Evolutionary conservation across 2,329 filamentous ascomycete species (phyloP), one percentile per base, ranked within the genome.

Genomic region (Penicillium sp.): DNA sequence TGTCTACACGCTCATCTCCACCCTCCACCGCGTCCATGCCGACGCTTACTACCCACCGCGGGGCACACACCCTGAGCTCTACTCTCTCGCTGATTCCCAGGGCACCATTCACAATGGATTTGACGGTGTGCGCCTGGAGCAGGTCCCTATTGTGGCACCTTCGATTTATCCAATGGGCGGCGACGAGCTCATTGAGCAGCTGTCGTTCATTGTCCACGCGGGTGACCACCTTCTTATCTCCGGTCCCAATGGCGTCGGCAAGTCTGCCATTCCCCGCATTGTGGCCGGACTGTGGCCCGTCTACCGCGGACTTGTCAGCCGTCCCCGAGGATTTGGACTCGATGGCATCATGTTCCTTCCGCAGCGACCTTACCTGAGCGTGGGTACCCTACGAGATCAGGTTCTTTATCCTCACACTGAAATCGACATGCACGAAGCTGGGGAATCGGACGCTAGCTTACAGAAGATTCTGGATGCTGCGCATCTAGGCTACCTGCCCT

Each of bases 271-370:
- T 45, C 79, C 90, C 4, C 87, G 94, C 45, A 85, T 97, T 28
- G 85, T 96, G 7, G 91, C 93, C 0, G 94, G 94, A 0, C 79
- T 99, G 9, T 99, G 95, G 94, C 95, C 94, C 0, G 88, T 95
- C 0, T 99, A 97, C 70, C 88, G 94, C 42, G 94, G 94, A 2
- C 80, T 99, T 2, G 90, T 96, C 16, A 95, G 89, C 53, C 85
- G 92, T 1, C 93, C 94, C 2, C 90, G 94, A 66, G 81, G 78
- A 36, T 83, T 84, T 39, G 91, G 91, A 36, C 81, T 87, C 57
- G 93, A 97, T 60, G 94, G 94, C 53, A 95, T 99, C 75, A 97
- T 99, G 92, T 97, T 99, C 75, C 81, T 99, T 10, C 94, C 94
- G 0, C 94, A 99, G 71, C 83, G 93, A 15, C 91, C 93, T 0